These are phyloP conservation scores for Davidsoniella virescens DNA, from an alignment of 2,329 filamentous ascomycete genomes.

Conservation along the genomic window DNA sequence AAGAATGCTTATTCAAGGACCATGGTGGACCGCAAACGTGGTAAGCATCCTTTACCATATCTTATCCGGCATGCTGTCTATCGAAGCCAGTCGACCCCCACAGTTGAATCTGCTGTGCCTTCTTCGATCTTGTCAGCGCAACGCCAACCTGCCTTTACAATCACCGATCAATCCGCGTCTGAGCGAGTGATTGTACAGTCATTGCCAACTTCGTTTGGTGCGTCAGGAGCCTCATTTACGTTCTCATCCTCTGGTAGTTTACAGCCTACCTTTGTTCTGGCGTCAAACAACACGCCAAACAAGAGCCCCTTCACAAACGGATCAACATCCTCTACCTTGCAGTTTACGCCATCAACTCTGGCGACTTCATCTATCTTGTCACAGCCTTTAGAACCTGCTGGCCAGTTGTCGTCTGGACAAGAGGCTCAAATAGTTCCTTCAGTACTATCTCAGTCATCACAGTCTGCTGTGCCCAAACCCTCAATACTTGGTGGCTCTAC, in stretches of 20 bases:
- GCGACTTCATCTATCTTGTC: slow-evolving; percentile 1
- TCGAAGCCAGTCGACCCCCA: slow-evolving; percentile 19
- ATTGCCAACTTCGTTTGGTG: not conserved
- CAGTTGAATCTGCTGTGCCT: not conserved
- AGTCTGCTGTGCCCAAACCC: not conserved
- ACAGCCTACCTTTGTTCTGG: not conserved
- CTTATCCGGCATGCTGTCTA: slow-evolving; percentile 40
- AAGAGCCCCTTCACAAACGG: not conserved
- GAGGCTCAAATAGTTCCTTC: not conserved
- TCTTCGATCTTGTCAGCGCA: not conserved
- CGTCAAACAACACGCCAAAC: not conserved
- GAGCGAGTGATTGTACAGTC: no score
- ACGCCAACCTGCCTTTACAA: not conserved
- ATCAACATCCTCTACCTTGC: not conserved
- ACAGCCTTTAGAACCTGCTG: not conserved
- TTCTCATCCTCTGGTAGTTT: not conserved
- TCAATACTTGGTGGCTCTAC: not conserved
- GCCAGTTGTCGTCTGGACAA: not conserved
- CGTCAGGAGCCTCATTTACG: not conserved
- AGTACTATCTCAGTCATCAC: not conserved
- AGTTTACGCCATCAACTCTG: not conserved
- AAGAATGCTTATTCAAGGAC: slow-evolving; percentile 38
- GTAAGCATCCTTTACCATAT: slow-evolving; percentile 32
- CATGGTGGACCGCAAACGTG: slow-evolving; percentile 45
- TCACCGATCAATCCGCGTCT: no score